These are phyloP conservation scores for Neonectria faginata DNA, from an alignment of 2,329 filamentous ascomycete species.

Conservation along the genomic window DNA sequence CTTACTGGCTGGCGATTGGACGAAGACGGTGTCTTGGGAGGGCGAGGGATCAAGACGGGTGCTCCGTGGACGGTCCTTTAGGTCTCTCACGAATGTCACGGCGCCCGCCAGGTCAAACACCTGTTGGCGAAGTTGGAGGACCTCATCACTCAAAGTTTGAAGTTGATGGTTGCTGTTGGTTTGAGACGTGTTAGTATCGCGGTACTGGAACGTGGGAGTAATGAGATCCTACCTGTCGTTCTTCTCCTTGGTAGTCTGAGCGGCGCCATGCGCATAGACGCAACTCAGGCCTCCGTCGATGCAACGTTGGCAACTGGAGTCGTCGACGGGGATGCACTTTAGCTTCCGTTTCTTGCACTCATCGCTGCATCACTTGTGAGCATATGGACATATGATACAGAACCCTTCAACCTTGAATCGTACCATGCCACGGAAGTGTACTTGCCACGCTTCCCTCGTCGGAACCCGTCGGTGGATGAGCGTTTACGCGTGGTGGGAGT, in stretches of 20 bases:
- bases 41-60: constrained; percentile 28
- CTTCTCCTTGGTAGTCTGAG: constrained; percentile 37
- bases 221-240: constrained; percentile 35
- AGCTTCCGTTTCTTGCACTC: constrained; percentile 57
- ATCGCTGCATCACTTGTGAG: constrained; percentile 43
- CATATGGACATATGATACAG: not conserved
- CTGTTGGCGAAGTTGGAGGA: constrained; percentile 47
- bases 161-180: constrained; percentile 19
- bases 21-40: constrained; percentile 24
- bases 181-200: constrained; percentile 14
- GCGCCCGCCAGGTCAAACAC: constrained; percentile 45
- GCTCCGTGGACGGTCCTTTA: constrained; percentile 39
- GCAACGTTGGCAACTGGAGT: constrained; percentile 49
- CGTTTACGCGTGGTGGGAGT: constrained; percentile 20
- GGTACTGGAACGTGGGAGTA: not conserved
- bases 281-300: constrained; percentile 44
- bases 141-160: constrained; percentile 44
- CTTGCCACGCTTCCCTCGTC: constrained; percentile 49
- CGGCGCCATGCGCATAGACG: constrained; percentile 40
- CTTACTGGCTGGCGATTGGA: constrained; percentile 38
- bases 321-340: constrained; percentile 51
- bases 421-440: constrained; percentile 55
- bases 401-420: constrained; percentile 5
- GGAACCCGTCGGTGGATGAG: constrained; percentile 18
- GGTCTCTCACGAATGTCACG: constrained; percentile 40